These are phyloP conservation scores for Coniella vitis DNA, from an alignment of 2,329 filamentous ascomycete species.

Conservation along the genomic window DNA sequence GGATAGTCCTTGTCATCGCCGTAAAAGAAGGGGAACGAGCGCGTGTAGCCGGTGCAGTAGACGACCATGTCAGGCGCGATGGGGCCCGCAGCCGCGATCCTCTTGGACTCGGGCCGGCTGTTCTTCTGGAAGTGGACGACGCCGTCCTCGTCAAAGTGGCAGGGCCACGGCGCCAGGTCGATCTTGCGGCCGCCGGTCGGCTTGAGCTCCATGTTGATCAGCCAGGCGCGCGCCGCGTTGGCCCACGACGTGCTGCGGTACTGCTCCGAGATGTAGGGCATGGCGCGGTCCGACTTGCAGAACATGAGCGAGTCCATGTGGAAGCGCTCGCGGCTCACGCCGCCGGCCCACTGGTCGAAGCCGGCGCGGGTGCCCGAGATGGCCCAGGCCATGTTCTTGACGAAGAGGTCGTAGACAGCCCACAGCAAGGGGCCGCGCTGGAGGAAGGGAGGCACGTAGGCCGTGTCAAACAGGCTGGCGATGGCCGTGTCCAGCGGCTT, in stretches of 20 bases:
- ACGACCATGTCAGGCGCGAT: slow-evolving; percentile 38
- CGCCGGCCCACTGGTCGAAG: slow-evolving; percentile 41
- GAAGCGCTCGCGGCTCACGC: slow-evolving; percentile 31
- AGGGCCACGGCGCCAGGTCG: slow-evolving; percentile 38
- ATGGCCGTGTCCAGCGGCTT: slow-evolving; percentile 41
- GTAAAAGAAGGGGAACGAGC: slow-evolving; percentile 27
- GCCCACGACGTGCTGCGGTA: slow-evolving; percentile 28
- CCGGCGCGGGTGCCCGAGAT: slow-evolving; percentile 40
- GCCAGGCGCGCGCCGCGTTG: slow-evolving; percentile 25
- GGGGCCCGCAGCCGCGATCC: slow-evolving; percentile 19
- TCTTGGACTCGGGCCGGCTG: slow-evolving; percentile 22
- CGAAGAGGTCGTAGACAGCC: slow-evolving; percentile 39
- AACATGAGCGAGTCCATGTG: slow-evolving; percentile 24
- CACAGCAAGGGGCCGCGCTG: slow-evolving; percentile 36
- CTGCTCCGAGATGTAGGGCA: slow-evolving; percentile 21
- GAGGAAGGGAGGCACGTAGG: slow-evolving; percentile 41
- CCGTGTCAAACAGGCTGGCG: slow-evolving; percentile 44
- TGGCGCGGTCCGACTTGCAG: slow-evolving; percentile 19
- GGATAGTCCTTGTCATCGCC: slow-evolving; percentile 20
- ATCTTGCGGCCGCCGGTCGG: slow-evolving; percentile 32
- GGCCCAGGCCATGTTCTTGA: slow-evolving; percentile 34
- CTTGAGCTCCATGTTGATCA: slow-evolving; percentile 23
- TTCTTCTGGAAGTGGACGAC: slow-evolving; percentile 29
- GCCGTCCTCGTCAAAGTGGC: slow-evolving; percentile 29
- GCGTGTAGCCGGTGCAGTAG: slow-evolving; percentile 40